A percentile compares a stretch with the other conserved stretches of the same genome.
Evolutionary conservation across 768 basidiomycete genomes (phyloP).

Genomic region (Panellus pusillus): DNA sequence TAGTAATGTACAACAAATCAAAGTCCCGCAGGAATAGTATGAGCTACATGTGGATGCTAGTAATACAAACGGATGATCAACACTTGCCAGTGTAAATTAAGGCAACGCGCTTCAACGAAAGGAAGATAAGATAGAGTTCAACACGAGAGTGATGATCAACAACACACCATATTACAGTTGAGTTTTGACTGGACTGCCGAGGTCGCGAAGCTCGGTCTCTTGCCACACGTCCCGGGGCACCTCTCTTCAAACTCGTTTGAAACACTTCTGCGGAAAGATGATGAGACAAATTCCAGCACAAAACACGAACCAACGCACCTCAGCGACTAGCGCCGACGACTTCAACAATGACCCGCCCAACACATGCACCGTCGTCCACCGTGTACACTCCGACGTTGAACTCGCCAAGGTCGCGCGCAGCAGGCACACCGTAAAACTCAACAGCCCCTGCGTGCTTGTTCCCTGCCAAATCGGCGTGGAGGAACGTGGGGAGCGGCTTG

Average conservation of each 20-base stretch:
- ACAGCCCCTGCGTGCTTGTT: slow-evolving; percentile 46
- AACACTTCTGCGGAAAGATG: no score
- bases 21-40: slow-evolving; percentile 14
- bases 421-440: slow-evolving; percentile 58
- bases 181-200: no score
- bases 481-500: slow-evolving; percentile 52
- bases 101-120: no score
- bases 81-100: slow-evolving; percentile 8
- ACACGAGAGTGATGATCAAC: no score
- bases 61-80: slow-evolving; percentile 15
- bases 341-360: slow-evolving; percentile 58
- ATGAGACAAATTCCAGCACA: neutral
- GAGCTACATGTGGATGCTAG: slow-evolving; percentile 20
- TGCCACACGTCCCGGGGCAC: no score
- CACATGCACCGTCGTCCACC: slow-evolving; percentile 47
- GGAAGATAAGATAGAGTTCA: no score
- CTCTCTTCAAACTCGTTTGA: no score
- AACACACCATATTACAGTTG: no score
- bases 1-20: slow-evolving; percentile 17
- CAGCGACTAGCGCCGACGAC: slow-evolving; percentile 38
- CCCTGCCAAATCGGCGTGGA: slow-evolving; percentile 51
- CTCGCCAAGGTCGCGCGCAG: slow-evolving; percentile 51
- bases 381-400: slow-evolving; percentile 57
- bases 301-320: neutral
- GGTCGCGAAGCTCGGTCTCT: no score